Evolutionary conservation across 2,329 filamentous ascomycete species (phyloP).

Genomic region (Neophaeococcomyces aloes): DNA sequence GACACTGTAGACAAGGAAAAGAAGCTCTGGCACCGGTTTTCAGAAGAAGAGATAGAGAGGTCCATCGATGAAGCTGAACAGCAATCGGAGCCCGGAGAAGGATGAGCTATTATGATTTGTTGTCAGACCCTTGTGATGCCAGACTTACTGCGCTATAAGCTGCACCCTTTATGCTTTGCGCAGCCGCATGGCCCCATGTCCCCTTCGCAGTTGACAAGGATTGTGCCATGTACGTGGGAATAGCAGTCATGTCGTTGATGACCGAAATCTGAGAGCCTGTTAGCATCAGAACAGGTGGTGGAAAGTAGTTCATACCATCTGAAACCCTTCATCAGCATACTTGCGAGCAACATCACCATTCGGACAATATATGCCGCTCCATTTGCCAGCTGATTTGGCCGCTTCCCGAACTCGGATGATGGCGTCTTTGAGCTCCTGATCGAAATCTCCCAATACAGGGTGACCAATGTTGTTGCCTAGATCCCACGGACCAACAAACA

Average conservation of each 20-base stretch:
- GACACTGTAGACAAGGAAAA: constrained; percentile 37
- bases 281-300: constrained; percentile 1
- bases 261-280: constrained; percentile 27
- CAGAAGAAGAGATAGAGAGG: constrained; percentile 44
- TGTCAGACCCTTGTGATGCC: constrained; percentile 11
- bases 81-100: constrained; percentile 5
- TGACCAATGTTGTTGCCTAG: constrained; percentile 48
- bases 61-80: constrained; percentile 41
- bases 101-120: constrained; percentile 10
- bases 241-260: constrained; percentile 36
- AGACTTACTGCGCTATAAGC: constrained; percentile 18
- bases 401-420: constrained; percentile 43
- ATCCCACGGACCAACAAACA: constrained; percentile 47
- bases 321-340: constrained; percentile 45
- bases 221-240: constrained; percentile 33
- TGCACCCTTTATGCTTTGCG: constrained; percentile 19
- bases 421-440: constrained; percentile 41
- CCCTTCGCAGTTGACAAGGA: constrained; percentile 28
- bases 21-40: constrained; percentile 55
- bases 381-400: constrained; percentile 43
- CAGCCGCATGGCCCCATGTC: constrained; percentile 19
- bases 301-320: constrained; percentile 36
- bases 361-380: constrained; percentile 45
- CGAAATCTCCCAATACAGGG: constrained; percentile 39
- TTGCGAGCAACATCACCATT: constrained; percentile 41